Evolutionary conservation across 2,329 filamentous ascomycete species (phyloP).

Genomic region (Calonectria multiphialidica): DNA sequence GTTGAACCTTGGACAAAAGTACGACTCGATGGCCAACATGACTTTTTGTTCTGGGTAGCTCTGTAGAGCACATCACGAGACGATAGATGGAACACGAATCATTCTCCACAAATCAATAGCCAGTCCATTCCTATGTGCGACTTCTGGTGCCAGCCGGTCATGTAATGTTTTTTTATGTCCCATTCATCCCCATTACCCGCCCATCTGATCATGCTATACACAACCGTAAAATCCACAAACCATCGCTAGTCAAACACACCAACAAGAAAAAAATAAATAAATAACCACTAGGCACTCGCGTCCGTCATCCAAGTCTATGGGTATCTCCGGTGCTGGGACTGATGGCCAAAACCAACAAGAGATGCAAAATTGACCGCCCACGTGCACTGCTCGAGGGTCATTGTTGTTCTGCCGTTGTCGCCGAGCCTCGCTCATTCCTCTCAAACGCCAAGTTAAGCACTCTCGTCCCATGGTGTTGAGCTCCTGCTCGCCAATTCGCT

Average conservation of each 20-base stretch:
- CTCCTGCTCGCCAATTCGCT: slow-evolving; percentile 50
- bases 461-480: slow-evolving; percentile 51
- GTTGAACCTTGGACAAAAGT: too few relatives aligned
- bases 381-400: neutral
- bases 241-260: slow-evolving; percentile 30
- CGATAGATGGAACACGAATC: neutral
- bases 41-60: too few relatives aligned
- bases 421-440: neutral
- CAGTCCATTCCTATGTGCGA: neutral
- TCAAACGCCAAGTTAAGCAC: slow-evolving; percentile 36
- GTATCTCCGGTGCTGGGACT: slow-evolving; percentile 36
- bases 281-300: slow-evolving; percentile 11
- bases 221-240: slow-evolving; percentile 25
- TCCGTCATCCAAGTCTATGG: slow-evolving; percentile 41
- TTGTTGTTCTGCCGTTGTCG: neutral
- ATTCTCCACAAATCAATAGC: neutral
- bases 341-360: slow-evolving; percentile 10
- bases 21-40: too few relatives aligned
- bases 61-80: too few relatives aligned
- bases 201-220: slow-evolving; percentile 25
- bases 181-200: slow-evolving; percentile 14
- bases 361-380: slow-evolving; percentile 17
- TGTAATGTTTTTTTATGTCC: slow-evolving; percentile 19
- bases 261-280: slow-evolving; percentile 26
- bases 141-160: neutral